These are phyloP conservation scores for Aspergillus tanneri DNA, from an alignment of 2,329 filamentous ascomycete species.

Conservation along the genomic window DNA sequence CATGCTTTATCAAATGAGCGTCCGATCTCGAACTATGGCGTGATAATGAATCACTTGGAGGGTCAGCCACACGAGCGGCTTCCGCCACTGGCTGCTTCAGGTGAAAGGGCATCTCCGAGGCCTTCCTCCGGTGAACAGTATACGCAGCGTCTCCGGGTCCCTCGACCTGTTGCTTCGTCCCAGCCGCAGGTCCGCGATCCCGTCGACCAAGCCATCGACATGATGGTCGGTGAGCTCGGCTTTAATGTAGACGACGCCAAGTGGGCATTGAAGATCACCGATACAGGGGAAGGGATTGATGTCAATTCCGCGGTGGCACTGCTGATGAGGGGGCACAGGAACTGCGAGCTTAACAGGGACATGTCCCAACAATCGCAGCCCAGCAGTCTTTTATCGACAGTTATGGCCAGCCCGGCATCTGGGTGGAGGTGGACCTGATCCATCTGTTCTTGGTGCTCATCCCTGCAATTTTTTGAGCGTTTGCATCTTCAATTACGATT, in stretches of 20 bases:
- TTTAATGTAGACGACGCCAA: conserved; percentile 57
- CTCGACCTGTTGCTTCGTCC: conserved; percentile 2
- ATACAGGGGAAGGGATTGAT: conserved; percentile 59
- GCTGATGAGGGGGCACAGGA: conserved; percentile 46
- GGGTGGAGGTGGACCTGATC: conserved; percentile 46
- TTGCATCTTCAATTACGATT: neutral
- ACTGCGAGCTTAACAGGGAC: conserved; percentile 20
- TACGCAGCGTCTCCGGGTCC: neutral
- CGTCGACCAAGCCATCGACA: conserved; percentile 56
- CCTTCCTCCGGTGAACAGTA: neutral
- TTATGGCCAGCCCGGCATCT: conserved; percentile 26
- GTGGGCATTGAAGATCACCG: conserved; percentile 58
- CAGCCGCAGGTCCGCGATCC: conserved; percentile 48
- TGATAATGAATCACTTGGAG: conserved; percentile 38
- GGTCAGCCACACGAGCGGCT: conserved; percentile 17
- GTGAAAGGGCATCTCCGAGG: conserved; percentile 22
- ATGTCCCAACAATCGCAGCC: conserved; percentile 17
- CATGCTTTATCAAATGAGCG: conserved; percentile 30
- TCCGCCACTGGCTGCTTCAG: conserved; percentile 16
- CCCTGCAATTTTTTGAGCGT: neutral
- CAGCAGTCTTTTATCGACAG: conserved; percentile 24
- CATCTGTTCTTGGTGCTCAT: too few relatives aligned
- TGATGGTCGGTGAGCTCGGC: conserved; percentile 59
- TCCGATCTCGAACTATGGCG: conserved; percentile 41
- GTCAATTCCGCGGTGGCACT: conserved; percentile 58